A percentile compares a stretch with the other conserved stretches of the same genome.
Conservation (phyloP, 2,329 filamentous ascomycete species). For the Berkeleyomyces basicola region DNA sequence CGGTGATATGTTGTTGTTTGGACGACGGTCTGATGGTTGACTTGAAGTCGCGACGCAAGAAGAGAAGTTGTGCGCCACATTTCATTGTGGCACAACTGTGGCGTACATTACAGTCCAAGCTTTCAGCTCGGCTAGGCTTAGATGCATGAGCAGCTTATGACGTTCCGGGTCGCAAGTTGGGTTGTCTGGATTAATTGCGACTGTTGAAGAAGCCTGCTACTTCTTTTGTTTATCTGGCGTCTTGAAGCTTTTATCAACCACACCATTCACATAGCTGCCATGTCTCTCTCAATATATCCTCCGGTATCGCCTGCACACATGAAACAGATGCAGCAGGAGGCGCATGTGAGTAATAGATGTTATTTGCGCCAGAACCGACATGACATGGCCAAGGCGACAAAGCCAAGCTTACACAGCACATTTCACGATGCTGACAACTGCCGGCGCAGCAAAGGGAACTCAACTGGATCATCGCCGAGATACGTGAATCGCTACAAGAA, state of each 20-base stretch:
- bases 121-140: not conserved
- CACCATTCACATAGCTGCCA: constrained; percentile 18
- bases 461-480: constrained; percentile 36
- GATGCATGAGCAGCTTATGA: not conserved
- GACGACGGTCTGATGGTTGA: not conserved
- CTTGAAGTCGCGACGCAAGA: not conserved
- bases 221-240: no score
- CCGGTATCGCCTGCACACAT: constrained; percentile 33
- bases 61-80: not conserved
- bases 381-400: not conserved
- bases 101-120: not conserved
- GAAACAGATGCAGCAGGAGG: constrained; percentile 31
- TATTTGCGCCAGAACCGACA: not conserved
- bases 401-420: not conserved
- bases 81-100: constrained; percentile 3
- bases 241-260: not conserved
- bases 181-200: not conserved
- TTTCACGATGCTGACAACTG: constrained; percentile 1
- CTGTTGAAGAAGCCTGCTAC: not conserved
- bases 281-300: constrained; percentile 45
- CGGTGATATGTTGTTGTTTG: not conserved
- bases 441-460: constrained; percentile 33
- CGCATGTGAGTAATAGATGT: constrained; percentile 28
- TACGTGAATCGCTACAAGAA: constrained; percentile 30
- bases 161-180: not conserved